Evolutionary conservation across 1,139 yeast species (phyloP).

Genomic region (Blastobotrys raffinosifermentans): DNA sequence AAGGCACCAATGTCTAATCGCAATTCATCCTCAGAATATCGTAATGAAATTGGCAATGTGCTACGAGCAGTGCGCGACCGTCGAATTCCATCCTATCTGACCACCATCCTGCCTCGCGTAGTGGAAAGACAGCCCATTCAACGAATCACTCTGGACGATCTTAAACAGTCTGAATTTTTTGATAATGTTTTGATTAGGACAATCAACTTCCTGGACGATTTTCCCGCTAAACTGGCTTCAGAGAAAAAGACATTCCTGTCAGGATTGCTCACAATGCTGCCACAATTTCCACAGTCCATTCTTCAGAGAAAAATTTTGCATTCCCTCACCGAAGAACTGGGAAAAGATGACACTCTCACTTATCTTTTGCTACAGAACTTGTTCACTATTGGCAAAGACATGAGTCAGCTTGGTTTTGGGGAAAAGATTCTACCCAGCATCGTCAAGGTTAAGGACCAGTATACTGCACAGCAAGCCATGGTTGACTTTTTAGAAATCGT

Average conservation of each 20-base stretch:
- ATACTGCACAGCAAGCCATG: slow-evolving; percentile 47
- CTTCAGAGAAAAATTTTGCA: slow-evolving; percentile 73
- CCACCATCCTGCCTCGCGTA: slow-evolving; percentile 36
- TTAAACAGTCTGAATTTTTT: slow-evolving; percentile 55
- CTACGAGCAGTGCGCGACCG: slow-evolving; percentile 39
- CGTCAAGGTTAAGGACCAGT: slow-evolving; percentile 40
- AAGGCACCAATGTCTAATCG: slow-evolving; percentile 37
- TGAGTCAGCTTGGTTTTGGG: slow-evolving; percentile 72
- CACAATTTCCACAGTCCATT: slow-evolving; percentile 65
- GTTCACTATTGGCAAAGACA: slow-evolving; percentile 50
- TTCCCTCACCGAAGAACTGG: slow-evolving; percentile 46
- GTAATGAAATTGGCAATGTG: slow-evolving; percentile 25
- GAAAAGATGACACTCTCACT: slow-evolving; percentile 46
- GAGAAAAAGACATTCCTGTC: slow-evolving; percentile 67
- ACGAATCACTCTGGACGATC: slow-evolving; percentile 41
- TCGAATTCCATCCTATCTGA: slow-evolving; percentile 32
- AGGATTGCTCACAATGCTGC: slow-evolving; percentile 54
- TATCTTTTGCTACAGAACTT: slow-evolving; percentile 53
- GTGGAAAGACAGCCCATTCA: slow-evolving; percentile 38
- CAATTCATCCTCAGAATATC: slow-evolving; percentile 32
- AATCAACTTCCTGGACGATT: slow-evolving; percentile 76
- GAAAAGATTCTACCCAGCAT: slow-evolving; percentile 58
- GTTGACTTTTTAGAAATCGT: slow-evolving; percentile 53
- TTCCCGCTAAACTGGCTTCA: slow-evolving; percentile 62
- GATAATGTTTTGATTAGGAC: slow-evolving; percentile 81